These are phyloP conservation scores for Aspergillus sp. DNA, from an alignment of 2,329 filamentous ascomycete species.

Conservation along the genomic window DNA sequence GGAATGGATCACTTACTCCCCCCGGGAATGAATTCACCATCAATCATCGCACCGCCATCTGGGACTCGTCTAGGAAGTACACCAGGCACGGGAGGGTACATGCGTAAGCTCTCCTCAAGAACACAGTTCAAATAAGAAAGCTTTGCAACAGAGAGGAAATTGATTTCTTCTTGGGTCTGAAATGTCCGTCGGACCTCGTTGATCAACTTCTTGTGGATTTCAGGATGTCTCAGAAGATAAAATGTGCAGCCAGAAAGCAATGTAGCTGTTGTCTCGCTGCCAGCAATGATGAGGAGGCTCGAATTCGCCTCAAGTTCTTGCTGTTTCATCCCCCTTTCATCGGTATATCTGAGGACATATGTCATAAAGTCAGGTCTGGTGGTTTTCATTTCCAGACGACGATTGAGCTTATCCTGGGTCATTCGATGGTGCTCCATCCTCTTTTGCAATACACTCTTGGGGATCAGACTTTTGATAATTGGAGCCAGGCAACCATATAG, in stretches of 20 bases:
- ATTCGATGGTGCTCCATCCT: slow-evolving; percentile 9
- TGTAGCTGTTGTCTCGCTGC: slow-evolving; percentile 43
- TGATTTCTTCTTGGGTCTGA: slow-evolving; percentile 26
- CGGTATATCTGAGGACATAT: slow-evolving; percentile 30
- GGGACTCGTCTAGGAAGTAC: slow-evolving; percentile 30
- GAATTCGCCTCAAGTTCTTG: slow-evolving; percentile 37
- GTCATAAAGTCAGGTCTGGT: slow-evolving; percentile 37
- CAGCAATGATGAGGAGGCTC: slow-evolving; percentile 37
- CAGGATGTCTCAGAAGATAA: slow-evolving; percentile 24
- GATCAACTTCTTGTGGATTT: slow-evolving; percentile 5
- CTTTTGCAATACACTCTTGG: slow-evolving; percentile 6
- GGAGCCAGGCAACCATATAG: slow-evolving; percentile 12
- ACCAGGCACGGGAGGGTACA: slow-evolving; percentile 39
- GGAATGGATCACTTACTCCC: slow-evolving; percentile 7
- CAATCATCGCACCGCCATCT: slow-evolving; percentile 29
- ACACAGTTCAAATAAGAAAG: slow-evolving; percentile 35
- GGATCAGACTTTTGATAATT: slow-evolving; percentile 6
- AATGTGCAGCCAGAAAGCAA: slow-evolving; percentile 35
- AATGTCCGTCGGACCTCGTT: slow-evolving; percentile 15
- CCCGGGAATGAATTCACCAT: slow-evolving; percentile 31
- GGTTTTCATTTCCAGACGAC: slow-evolving; percentile 17
- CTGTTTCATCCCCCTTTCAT: slow-evolving; percentile 18
- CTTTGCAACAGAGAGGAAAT: slow-evolving; percentile 20
- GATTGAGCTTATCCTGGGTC: slow-evolving; percentile 18
- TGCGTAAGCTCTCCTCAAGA: slow-evolving; percentile 37